These are phyloP conservation scores for Cajanus cajan DNA, from an alignment of 306 rosid genomes.

Conservation along the genomic window DNA sequence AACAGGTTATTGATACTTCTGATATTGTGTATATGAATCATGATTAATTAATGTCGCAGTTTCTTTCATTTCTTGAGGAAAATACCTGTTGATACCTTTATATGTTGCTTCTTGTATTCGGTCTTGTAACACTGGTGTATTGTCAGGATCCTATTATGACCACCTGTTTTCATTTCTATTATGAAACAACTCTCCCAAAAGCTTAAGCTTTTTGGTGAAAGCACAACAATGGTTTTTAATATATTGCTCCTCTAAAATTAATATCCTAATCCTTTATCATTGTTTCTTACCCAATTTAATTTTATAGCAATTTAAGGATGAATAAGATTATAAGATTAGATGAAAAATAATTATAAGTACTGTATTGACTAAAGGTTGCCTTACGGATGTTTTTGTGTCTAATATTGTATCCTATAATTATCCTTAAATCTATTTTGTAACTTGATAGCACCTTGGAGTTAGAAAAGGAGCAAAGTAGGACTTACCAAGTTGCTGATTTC, in stretches of 20 bases:
- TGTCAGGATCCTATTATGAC: not conserved
- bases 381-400: not conserved
- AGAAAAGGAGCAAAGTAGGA: not conserved
- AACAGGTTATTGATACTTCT: constrained; percentile 60
- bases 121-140: not conserved
- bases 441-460: not conserved
- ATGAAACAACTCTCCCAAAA: not conserved
- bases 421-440: not conserved
- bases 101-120: not conserved
- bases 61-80: constrained; percentile 13
- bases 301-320: not conserved
- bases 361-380: not conserved
- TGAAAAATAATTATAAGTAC: not conserved
- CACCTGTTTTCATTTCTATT: not conserved
- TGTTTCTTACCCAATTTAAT: not conserved
- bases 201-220: constrained; percentile 5
- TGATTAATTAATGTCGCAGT: not conserved
- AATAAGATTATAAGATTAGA: not conserved
- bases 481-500: constrained; percentile 1
- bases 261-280: not conserved
- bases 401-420: not conserved
- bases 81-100: not conserved
- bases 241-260: not conserved
- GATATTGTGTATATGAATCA: constrained; percentile 19
- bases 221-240: not conserved